Base-by-base conservation (phyloP, 352 stramenopile genomes). In the Phytophthora meadii region DNA sequence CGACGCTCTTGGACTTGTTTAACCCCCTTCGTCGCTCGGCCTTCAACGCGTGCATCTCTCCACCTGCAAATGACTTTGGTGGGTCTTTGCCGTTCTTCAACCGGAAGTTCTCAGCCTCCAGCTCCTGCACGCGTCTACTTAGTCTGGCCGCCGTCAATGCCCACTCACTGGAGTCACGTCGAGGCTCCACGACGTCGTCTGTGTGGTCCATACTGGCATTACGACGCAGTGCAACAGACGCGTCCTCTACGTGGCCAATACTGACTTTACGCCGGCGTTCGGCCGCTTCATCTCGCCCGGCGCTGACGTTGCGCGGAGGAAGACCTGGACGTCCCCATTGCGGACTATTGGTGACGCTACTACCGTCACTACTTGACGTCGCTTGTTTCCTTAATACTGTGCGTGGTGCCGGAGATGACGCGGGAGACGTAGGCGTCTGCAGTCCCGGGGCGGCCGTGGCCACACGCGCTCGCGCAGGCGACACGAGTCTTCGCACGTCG, bases 1-100 rank as follows among this genome's bases (percentile, higher is more conserved):
- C 72, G 51, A 71, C 88, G 49, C 84, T 93, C 27, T 74, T 67
- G 10, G 84, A 93, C 68, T 91, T 93, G 39, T 66, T 68, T 5
- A 93, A 24, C 39, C 48, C 54, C 54, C 45, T 19, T 37, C 57
- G 37, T 44, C 30, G 30, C 9, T 36, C 30, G 8, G 30, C 30
- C 14, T 59, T 63, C 14, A 66, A 34, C 27, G 60, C 32, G 15
- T 45, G 44, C 40, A 82, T 70, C 15, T 87, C 80, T 15, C 68
- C 76, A 32, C 70, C 72, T 9, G 82, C 60, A 28, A 84, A 68
- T 7, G 78, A 77, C 22, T 74, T 77, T 8, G 74, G 67, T 15
- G 69, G 65, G 25, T 61, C 68, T 40, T 61, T 30, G 17, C 65
- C 55, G 25, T 49, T 82, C 45, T 88, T 87, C 28, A 93, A 55